Percentiles rank a stretch among this genome's conserved stretches.
Evolutionary conservation across 192 early-diverging fungal species (phyloP).

Genomic region (Coemansia sp.): DNA sequence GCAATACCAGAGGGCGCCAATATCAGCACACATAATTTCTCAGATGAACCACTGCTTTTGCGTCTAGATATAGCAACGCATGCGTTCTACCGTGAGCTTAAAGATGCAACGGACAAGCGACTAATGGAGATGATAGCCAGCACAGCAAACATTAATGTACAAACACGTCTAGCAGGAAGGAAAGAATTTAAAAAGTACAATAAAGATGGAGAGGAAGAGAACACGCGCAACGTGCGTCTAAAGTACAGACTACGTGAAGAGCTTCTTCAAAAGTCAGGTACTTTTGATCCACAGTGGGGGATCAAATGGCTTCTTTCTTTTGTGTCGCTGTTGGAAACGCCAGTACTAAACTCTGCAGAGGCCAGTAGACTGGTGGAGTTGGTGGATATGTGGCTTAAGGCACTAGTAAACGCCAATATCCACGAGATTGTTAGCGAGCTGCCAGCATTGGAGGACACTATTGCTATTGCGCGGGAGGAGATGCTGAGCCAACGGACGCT

Average conservation of each 20-base stretch:
- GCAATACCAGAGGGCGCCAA: slow-evolving; percentile 2
- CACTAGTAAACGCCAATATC: slow-evolving; percentile 24
- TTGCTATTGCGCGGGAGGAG: slow-evolving; percentile 25
- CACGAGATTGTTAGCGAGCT: slow-evolving; percentile 26
- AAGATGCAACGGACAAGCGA: slow-evolving; percentile 12
- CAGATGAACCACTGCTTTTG: slow-evolving; percentile 39
- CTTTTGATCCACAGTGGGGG: slow-evolving; percentile 43
- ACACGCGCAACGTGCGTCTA: slow-evolving; percentile 21
- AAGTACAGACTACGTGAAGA: slow-evolving; percentile 35
- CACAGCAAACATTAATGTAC: slow-evolving; percentile 29
- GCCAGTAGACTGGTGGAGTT: slow-evolving; percentile 25
- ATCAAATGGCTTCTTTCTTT: slow-evolving; percentile 45
- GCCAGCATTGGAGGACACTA: slow-evolving; percentile 6
- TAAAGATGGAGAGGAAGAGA: slow-evolving; percentile 14
- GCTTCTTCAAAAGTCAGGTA: slow-evolving; percentile 22
- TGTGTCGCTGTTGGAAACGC: slow-evolving; percentile 29
- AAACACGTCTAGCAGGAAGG: slow-evolving; percentile 22
- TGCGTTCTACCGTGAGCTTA: slow-evolving; percentile 20
- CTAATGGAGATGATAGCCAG: slow-evolving; percentile 27
- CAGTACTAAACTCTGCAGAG: slow-evolving; percentile 4
- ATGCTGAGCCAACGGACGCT: slow-evolving; percentile 11
- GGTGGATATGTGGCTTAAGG: slow-evolving; percentile 21
- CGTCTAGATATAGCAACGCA: slow-evolving; percentile 39
- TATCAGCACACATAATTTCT: slow-evolving; percentile 16
- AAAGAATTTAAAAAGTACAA: slow-evolving; percentile 38